These are phyloP conservation scores for Zostera marina DNA, from an alignment of 116 monocot species.

Conservation along the genomic window DNA sequence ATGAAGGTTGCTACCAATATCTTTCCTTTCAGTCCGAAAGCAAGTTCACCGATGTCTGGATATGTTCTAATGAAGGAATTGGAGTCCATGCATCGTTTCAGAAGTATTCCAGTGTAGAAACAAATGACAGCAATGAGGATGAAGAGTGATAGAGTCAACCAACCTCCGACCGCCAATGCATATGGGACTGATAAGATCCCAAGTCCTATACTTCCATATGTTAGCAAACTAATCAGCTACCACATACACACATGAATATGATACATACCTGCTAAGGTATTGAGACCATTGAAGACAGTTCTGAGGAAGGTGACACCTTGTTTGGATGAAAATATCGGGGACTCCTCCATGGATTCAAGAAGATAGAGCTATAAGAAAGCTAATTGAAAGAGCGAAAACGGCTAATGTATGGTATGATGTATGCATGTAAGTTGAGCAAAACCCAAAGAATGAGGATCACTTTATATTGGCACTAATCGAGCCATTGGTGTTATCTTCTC, in stretches of 20 bases:
- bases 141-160: slow-evolving; percentile 51
- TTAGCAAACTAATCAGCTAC: too few relatives aligned
- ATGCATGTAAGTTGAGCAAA: background rate
- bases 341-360: slow-evolving; percentile 14
- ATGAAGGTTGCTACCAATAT: slow-evolving; percentile 35
- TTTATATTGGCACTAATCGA: too few relatives aligned
- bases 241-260: background rate
- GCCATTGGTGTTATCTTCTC: too few relatives aligned
- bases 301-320: slow-evolving; percentile 39
- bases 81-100: slow-evolving; percentile 60
- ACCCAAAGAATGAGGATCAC: background rate
- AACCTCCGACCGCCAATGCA: slow-evolving; percentile 65
- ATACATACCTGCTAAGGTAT: slow-evolving; percentile 48
- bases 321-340: slow-evolving; percentile 6
- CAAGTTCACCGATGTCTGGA: slow-evolving; percentile 75
- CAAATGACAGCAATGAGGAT: slow-evolving; percentile 30
- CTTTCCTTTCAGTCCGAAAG: slow-evolving; percentile 53
- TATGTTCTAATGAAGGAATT: slow-evolving; percentile 42
- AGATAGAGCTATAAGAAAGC: too few relatives aligned
- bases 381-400: background rate
- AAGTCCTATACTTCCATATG: too few relatives aligned
- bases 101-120: slow-evolving; percentile 64
- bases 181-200: slow-evolving; percentile 81
- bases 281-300: slow-evolving; percentile 78
- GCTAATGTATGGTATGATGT: background rate